phyloP scores from a whole-genome alignment of 2,329 filamentous ascomycete species.

The Coccinonectria pachysandricola region DNA sequence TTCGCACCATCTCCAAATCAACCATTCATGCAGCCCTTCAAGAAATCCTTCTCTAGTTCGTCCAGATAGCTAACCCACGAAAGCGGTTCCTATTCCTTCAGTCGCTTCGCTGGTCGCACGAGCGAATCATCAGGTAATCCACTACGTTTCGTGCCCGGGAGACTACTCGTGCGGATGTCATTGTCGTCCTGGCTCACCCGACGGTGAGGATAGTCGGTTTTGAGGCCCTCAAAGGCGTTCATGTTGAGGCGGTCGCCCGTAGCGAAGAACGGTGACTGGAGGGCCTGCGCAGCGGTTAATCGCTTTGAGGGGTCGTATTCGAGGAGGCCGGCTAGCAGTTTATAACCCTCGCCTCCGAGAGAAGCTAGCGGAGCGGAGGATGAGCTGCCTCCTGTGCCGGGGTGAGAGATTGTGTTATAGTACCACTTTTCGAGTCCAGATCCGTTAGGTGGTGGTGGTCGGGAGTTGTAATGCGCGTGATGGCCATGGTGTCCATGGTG shows the following conservation, averaged over 20 bases:
- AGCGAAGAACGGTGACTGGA: slow-evolving; percentile 85
- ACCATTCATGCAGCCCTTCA: too few species aligned
- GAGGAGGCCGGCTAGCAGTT: slow-evolving; percentile 69
- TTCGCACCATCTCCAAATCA: too few species aligned
- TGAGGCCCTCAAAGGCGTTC: slow-evolving; percentile 86
- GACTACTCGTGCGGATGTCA: slow-evolving; percentile 80
- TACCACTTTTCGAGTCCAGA: slow-evolving; percentile 71
- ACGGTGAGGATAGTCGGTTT: slow-evolving; percentile 79
- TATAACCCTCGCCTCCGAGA: slow-evolving; percentile 68
- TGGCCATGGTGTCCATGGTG: slow-evolving; percentile 33
- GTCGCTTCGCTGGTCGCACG: slow-evolving; percentile 49
- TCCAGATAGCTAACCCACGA: not conserved
- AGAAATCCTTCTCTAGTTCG: slow-evolving; percentile 1
- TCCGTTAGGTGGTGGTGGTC: slow-evolving; percentile 24
- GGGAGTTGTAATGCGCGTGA: slow-evolving; percentile 27
- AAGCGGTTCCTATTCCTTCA: slow-evolving; percentile 39
- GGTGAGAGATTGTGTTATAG: slow-evolving; percentile 55
- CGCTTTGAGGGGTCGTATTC: slow-evolving; percentile 90
- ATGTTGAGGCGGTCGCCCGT: slow-evolving; percentile 61
- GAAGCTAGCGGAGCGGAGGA: slow-evolving; percentile 37
- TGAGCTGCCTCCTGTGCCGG: slow-evolving; percentile 25
- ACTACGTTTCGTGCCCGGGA: slow-evolving; percentile 85
- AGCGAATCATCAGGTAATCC: slow-evolving; percentile 73
- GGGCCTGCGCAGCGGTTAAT: slow-evolving; percentile 74
- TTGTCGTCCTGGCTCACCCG: slow-evolving; percentile 92